These are phyloP conservation scores for Geranium rotundifolium DNA, from an alignment of 345 rosid genomes.

Conservation along the genomic window DNA sequence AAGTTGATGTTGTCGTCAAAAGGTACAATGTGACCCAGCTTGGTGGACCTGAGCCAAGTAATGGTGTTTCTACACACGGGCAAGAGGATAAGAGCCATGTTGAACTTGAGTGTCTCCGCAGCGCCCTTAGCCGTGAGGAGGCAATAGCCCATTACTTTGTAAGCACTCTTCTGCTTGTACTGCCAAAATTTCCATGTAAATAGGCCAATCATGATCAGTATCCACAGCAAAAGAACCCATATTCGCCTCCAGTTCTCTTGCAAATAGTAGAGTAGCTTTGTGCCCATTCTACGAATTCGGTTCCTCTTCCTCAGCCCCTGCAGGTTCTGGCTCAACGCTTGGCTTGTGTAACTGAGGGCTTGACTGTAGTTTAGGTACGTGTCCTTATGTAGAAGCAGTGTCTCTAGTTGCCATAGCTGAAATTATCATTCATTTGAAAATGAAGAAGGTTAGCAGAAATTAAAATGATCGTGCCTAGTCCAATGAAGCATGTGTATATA, in stretches of 20 bases:
- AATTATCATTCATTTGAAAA: not conserved
- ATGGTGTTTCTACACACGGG: conserved; percentile 41
- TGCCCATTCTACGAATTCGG: conserved; percentile 21
- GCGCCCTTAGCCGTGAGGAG: conserved; percentile 53
- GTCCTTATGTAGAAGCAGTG: conserved; percentile 19
- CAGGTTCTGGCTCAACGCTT: not conserved
- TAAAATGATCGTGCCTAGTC: not conserved
- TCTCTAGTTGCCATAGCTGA: conserved; percentile 26
- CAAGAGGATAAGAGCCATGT: conserved; percentile 47
- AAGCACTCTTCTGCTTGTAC: conserved; percentile 32
- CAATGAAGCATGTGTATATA: not conserved
- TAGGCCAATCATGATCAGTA: conserved; percentile 19
- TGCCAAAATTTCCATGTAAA: conserved; percentile 51
- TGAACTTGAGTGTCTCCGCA: conserved; percentile 47
- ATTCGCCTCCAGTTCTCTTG: conserved; percentile 26
- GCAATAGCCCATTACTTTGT: conserved; percentile 51
- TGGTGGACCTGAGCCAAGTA: conserved; percentile 38
- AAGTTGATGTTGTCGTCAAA: conserved; percentile 50
- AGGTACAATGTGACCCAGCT: conserved; percentile 26
- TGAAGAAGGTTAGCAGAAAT: not conserved
- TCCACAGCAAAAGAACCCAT: conserved; percentile 37
- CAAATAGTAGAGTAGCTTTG: conserved; percentile 20
- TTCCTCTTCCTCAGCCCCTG: not conserved
- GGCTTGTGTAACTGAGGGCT: not conserved
- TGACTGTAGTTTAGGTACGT: not conserved